Evolutionary conservation across 805 yeast species (phyloP), one percentile per base, ranked within the genome.

Genomic region (Pichia scutulata): DNA sequence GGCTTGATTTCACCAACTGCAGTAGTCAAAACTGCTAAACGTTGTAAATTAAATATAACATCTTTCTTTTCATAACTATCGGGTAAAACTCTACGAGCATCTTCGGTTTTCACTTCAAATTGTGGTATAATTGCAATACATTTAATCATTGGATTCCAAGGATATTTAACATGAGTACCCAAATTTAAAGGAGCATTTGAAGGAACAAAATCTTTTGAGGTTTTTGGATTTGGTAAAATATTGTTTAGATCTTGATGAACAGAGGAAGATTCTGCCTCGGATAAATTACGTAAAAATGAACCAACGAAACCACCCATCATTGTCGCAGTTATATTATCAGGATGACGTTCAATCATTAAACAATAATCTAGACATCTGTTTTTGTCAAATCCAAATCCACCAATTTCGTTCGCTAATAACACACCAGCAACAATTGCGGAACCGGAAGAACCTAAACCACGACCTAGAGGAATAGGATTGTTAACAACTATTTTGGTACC

Each of bases 281-380:
- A 73, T 52, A 93, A 71, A 55, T 87, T 95, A 60, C 95, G 80
- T 62, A 93, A 76, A 68, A 86, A 93, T 4, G 97, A 89, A 42
- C 99, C 99, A 41, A 90, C 96, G 67, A 93, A 93, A 1, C 99
- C 97, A 53, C 99, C 99, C 83, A 90, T 85, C 96, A 93, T 89
- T 37, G 99, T 96, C 30, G 99, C 99, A 13, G 97, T 89, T 62
- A 93, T 90, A 68, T 93, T 93, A 70, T 93, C 99, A 36, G 99
- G 99, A 63, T 93, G 99, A 66, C 98, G 82, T 72, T 93, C 99
- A 58, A 93, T 90, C 93, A 93, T 87, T 59, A 93, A 76, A 67
- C 97, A 89, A 73, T 86, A 93, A 68, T 93, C 99, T 60, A 93
- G 73, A 82, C 93, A 77, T 59, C 98, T 76, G 59, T 80, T 83